These are phyloP conservation scores for Alternaria gansuensis DNA, from an alignment of 2,329 filamentous ascomycete species.

Conservation along the genomic window DNA sequence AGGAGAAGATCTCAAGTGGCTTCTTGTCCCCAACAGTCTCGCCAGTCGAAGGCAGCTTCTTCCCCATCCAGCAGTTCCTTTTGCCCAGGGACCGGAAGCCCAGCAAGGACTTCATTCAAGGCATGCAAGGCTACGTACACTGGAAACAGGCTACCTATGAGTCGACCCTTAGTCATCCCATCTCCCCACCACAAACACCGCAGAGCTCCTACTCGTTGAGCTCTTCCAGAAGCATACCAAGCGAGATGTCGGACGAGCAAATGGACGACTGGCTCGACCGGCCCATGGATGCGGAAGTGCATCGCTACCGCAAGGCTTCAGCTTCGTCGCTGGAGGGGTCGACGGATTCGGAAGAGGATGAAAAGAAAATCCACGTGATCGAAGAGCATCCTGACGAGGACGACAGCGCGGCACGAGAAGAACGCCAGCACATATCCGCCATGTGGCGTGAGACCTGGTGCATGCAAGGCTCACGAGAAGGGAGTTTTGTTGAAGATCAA, in stretches of 20 bases:
- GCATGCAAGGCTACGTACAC: slow-evolving; percentile 22
- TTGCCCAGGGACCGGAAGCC: slow-evolving; percentile 17
- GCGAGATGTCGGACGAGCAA: slow-evolving; percentile 32
- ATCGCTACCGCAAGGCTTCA: slow-evolving; percentile 24
- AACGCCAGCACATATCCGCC: slow-evolving; percentile 8
- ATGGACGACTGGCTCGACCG: slow-evolving; percentile 33
- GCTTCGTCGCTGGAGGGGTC: slow-evolving; percentile 13
- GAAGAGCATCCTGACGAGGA: slow-evolving; percentile 16
- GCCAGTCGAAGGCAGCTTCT: slow-evolving; percentile 16
- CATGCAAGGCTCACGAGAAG: slow-evolving; percentile 1
- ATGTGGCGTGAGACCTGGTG: slow-evolving; percentile 21
- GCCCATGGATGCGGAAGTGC: slow-evolving; percentile 30
- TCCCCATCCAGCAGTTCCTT: slow-evolving; percentile 18
- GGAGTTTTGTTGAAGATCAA: not conserved
- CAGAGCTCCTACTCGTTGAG: slow-evolving; percentile 11
- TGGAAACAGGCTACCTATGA: slow-evolving; percentile 22
- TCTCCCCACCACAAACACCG: slow-evolving; percentile 18
- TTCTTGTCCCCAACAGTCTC: slow-evolving; percentile 15
- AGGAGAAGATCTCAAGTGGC: slow-evolving; percentile 5
- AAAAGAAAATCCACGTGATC: slow-evolving; percentile 21
- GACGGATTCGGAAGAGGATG: not conserved
- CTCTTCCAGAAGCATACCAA: slow-evolving; percentile 19
- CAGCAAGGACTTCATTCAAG: slow-evolving; percentile 13
- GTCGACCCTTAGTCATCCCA: not conserved
- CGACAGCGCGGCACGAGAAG: not conserved